Evolutionary conservation across 163 green algal genomes (phyloP).

Genomic region (Volvox carteri): DNA sequence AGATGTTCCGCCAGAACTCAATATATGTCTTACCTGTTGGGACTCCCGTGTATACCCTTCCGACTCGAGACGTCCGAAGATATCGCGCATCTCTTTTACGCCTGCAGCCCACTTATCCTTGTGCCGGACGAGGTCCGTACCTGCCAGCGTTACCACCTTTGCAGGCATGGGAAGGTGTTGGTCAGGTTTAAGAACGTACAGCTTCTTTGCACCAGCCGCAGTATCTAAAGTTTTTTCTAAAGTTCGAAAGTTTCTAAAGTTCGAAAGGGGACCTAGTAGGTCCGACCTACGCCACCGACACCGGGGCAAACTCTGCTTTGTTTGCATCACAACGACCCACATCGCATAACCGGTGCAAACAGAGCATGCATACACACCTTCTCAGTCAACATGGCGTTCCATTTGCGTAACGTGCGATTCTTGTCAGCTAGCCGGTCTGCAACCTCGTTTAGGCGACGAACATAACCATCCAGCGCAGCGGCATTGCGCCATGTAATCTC

Average conservation of each 20-base stretch:
- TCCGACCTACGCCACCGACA: too few relatives aligned
- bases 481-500: slow-evolving; percentile 87
- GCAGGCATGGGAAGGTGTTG: too few relatives aligned
- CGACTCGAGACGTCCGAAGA: slow-evolving; percentile 80
- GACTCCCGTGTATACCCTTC: slow-evolving; percentile 75
- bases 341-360: too few relatives aligned
- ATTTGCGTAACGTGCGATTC: slow-evolving; percentile 81
- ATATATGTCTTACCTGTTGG: slow-evolving; percentile 64
- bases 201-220: too few relatives aligned
- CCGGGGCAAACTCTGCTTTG: too few relatives aligned
- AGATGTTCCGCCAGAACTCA: too few relatives aligned
- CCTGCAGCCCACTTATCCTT: slow-evolving; percentile 78
- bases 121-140: slow-evolving; percentile 76
- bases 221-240: too few relatives aligned
- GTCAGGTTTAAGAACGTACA: too few relatives aligned
- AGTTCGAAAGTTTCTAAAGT: too few relatives aligned
- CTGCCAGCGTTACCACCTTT: slow-evolving; percentile 73
- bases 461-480: slow-evolving; percentile 84
- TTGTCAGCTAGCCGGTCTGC: slow-evolving; percentile 76
- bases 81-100: slow-evolving; percentile 82
- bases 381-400: slow-evolving; percentile 72
- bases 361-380: slow-evolving; percentile 70
- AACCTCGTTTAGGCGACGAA: slow-evolving; percentile 79
- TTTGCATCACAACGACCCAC: too few relatives aligned
- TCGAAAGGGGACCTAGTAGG: too few relatives aligned